Evolutionary conservation across 495 filamentous ascomycete species (phyloP), one percentile per base, ranked within the genome.

Genomic region (Tuber melanosporum): DNA sequence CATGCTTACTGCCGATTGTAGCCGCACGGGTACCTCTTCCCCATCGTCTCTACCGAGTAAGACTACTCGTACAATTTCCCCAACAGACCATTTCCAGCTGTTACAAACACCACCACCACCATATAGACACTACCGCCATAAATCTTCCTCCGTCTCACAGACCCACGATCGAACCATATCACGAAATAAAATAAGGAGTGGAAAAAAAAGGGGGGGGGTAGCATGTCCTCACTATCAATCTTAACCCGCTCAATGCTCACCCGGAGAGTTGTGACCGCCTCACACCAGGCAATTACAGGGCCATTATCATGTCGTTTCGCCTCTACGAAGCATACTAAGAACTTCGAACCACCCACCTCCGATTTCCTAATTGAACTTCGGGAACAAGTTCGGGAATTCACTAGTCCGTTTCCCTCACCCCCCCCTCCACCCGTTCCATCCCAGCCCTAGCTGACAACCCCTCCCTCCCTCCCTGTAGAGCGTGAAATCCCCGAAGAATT

Each of bases 371-470:
- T 88, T 6, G 95, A 98, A 84, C 86, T 99, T 47, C 90, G 95
- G 74, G 95, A 98, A 81, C 87, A 93, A 22, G 94, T 97, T 20
- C 94, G 95, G 79, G 95, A 98, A 52, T 99, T 99, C 82, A 91
- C 92, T 36, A 88, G 94, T 87, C 81, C 72, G 84, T 77, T 47
- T 3, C 44, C 2, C 6, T 32, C 15, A 62, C 39, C 52, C 20
- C 32, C n/a, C 52, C 49, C 32, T 0, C 3, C 9, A 8, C 49
- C n/a, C 39, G 19, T n/a, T 36, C 26, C 14, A 41, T 41, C 1
- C 39, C 39, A 41, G 32, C 19, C 14, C 41, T 57, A 39, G 74
- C 75, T 62, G 47, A 47, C 47, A 62, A 73, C 44, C 41, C 71
- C 57, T 20, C 9, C 41, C 9, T 0, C 74, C 42, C 42, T 17